Base-by-base conservation (phyloP, 257 asterid species). In the Perilla frutescens region DNA sequence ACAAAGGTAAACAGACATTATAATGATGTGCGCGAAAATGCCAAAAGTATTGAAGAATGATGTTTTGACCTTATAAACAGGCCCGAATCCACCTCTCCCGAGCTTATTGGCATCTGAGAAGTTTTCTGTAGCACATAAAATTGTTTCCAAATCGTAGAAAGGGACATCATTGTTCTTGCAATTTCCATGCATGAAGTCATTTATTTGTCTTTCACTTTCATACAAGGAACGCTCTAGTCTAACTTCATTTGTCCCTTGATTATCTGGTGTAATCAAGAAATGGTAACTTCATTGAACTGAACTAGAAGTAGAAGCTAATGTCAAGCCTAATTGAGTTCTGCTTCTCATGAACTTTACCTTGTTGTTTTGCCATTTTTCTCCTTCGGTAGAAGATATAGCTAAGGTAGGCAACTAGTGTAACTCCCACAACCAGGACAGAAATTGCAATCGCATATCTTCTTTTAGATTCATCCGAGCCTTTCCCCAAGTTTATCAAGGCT, bases 71-170 rank as follows among this genome's bases (percentile, higher is more conserved):
- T 82, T 85, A 68, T 89, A 85, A 14, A 89, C 93, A 4, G 91
- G 88, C 12, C 96, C 91, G 66, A 84, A 87, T 64, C 96, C 96
- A 29, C 93, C 96, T 70, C 39, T 79, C 44, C 96, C 96, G 3
- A 89, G 87, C 83, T 82, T 85, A 75, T 84, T 80, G 56, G 66
- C 79, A 69, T 76, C 66, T 0, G 91, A 82, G 76, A 89, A 89
- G 65, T 79, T 74, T 43, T 79, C 81, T 11, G 92, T 89, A n/a
- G 89, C 89, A 15, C 63, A 78, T 51, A 81, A 61, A 73, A 88
- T 79, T 54, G 66, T 72, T 73, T 81, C 81, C 55, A 84, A 11
- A 36, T 72, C 71, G 59, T 78, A 84, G 66, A 77, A 79, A 0
- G 86, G 83, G 48, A 85, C 80, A 53, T 84, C 87, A 31, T 77